These are phyloP conservation scores for Sugiyamaella japonica DNA, from an alignment of 1,139 yeast genomes.

Conservation along the genomic window DNA sequence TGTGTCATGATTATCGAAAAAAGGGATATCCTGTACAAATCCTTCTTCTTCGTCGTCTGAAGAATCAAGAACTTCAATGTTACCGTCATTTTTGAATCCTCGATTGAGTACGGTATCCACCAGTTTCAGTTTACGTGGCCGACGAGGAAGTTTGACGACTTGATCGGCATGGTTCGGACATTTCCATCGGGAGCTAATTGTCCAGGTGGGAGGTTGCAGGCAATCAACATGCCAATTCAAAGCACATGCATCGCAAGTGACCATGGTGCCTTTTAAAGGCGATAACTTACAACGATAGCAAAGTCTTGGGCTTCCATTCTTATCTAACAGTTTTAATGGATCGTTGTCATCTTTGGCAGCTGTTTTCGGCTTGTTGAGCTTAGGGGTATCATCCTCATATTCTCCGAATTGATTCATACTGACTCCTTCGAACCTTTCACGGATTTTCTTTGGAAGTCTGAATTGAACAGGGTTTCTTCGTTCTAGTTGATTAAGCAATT, in stretches of 20 bases:
- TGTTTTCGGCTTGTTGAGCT: slow-evolving; percentile 43
- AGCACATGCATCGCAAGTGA: slow-evolving; percentile 83
- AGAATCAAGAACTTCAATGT: slow-evolving; percentile 57
- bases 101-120: slow-evolving; percentile 59
- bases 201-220: slow-evolving; percentile 75
- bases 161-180: slow-evolving; percentile 86
- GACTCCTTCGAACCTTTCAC: slow-evolving; percentile 76
- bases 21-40: slow-evolving; percentile 47
- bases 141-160: slow-evolving; percentile 47
- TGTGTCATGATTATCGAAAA: slow-evolving; percentile 46
- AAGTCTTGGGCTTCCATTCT: slow-evolving; percentile 60
- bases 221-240: slow-evolving; percentile 95
- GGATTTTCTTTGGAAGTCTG: slow-evolving; percentile 63
- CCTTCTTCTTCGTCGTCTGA: slow-evolving; percentile 36
- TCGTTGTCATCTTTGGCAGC: slow-evolving; percentile 51
- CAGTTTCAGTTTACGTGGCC: slow-evolving; percentile 55
- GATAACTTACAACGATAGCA: slow-evolving; percentile 78
- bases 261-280: slow-evolving; percentile 58
- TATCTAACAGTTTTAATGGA: slow-evolving; percentile 63
- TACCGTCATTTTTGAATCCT: slow-evolving; percentile 65
- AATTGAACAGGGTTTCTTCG: slow-evolving; percentile 71
- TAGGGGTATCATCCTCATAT: slow-evolving; percentile 57
- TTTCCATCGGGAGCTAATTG: slow-evolving; percentile 83
- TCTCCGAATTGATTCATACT: slow-evolving; percentile 67
- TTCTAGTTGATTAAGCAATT: slow-evolving; percentile 58